Evolutionary conservation across 1,284 basidiomycete species (phyloP), one percentile per base, ranked within the genome.

Genomic region (Ganoderma multipileum): DNA sequence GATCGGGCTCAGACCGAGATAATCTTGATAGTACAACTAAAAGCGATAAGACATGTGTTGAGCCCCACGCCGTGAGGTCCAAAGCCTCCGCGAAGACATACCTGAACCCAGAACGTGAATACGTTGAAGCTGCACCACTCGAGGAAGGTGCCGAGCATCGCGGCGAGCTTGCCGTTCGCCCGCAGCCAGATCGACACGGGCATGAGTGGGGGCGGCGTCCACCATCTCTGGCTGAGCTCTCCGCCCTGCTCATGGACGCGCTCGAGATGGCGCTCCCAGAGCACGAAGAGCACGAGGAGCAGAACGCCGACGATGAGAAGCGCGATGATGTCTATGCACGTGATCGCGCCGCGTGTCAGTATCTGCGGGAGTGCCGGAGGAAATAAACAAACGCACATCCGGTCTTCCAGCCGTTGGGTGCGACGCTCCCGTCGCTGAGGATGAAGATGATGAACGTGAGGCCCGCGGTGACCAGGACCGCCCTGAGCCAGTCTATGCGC

Each of bases 401-500:
- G 0, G 92, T 94, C 62, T 79, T 82, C 94, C 94, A 97, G n/a
- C 89, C 86, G 14, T 90, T 72, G 0, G 90, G 85, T 0, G 92
- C 93, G 11, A 86, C 81, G 57, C 88, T 86, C 1, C 92, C 95
- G 75, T 95, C 89, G 58, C 91, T 90, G 1, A 97, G 85, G 0
- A 91, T 89, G 75, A 96, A 97, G 14, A 93, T 86, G 71, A 97
- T 84, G 2, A 97, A 82, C 0, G 94, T 89, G 16, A 97, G 82
- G 0, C 93, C 95, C 0, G 84, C 78, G 0, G 94, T 95, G 58
- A 95, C 85, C 39, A 96, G 79, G 23, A 88, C 81, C 0, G 92
- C 92, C 5, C 96, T 95, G 26, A 94, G 75, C 93, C 94, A 96
- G 76, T 98, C 95, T 0, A 97, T 83, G 0, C 92, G 84, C 30